Conservation (phyloP, 371 early-diverging fungal species). For the Zychaea mexicana region DNA sequence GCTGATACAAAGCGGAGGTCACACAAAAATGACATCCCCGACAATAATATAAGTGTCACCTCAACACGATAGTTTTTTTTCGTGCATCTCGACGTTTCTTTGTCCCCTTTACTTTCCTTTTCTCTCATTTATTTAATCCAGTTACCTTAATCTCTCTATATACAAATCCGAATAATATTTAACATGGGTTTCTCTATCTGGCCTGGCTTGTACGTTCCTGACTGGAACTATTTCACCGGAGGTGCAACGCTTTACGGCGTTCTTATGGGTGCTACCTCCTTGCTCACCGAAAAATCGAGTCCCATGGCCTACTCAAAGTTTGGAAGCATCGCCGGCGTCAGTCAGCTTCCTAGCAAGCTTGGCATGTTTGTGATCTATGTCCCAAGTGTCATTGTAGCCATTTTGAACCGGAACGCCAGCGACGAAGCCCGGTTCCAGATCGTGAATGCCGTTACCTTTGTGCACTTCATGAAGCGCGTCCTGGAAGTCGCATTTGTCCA, state of each 20-base stretch:
- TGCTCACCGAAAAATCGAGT: constrained; percentile 4
- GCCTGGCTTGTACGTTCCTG: constrained; percentile 20
- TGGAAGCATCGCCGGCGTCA: constrained; percentile 12
- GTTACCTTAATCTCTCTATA: neutral
- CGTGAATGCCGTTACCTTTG: constrained; percentile 10
- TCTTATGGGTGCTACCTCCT: constrained; percentile 5
- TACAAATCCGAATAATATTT: neutral
- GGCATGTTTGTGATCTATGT: constrained; percentile 28
- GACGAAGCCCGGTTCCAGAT: constrained; percentile 14
- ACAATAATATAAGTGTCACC: neutral
- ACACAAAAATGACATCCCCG: neutral
- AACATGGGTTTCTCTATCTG: constrained; percentile 1
- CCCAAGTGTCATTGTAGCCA: constrained; percentile 21
- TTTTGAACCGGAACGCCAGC: neutral
- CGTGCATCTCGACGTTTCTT: neutral
- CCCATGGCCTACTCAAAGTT: constrained; percentile 33
- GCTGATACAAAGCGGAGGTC: no score
- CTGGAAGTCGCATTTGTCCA: constrained; percentile 38
- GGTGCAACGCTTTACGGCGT: constrained; percentile 11
- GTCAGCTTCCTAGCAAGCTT: constrained; percentile 18
- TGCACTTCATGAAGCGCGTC: constrained; percentile 29
- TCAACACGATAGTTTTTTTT: neutral
- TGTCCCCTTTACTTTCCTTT: neutral
- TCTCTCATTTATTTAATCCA: neutral
- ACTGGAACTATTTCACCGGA: constrained; percentile 13